phyloP scores from a whole-genome alignment of 2,329 filamentous ascomycete species.

The Microdochium nivale region DNA sequence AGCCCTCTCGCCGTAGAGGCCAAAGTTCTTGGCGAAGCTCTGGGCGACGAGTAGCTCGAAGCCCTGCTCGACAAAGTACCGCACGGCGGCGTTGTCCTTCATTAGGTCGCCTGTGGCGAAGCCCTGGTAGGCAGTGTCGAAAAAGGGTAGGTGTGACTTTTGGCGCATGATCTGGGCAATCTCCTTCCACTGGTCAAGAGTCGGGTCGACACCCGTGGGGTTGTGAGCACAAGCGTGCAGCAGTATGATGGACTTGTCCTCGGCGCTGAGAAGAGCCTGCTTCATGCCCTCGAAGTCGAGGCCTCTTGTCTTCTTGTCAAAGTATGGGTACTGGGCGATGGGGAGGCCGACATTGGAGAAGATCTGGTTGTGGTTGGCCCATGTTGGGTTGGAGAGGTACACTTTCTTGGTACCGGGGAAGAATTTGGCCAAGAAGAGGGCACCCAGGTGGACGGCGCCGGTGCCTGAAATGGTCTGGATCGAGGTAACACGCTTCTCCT shows the following conservation, averaged over 20 bases:
- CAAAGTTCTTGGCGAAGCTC: constrained; percentile 97
- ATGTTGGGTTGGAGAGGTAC: constrained; percentile 92
- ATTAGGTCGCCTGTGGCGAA: constrained; percentile 88
- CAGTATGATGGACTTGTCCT: constrained; percentile 75
- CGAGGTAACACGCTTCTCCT: constrained; percentile 72
- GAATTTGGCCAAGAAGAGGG: constrained; percentile 89
- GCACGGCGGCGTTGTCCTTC: constrained; percentile 83
- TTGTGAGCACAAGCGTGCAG: constrained; percentile 97
- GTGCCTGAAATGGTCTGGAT: constrained; percentile 97
- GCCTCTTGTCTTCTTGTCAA: constrained; percentile 77
- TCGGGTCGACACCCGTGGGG: constrained; percentile 93
- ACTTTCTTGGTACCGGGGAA: constrained; percentile 67
- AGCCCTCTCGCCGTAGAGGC: constrained; percentile 91
- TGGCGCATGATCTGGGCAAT: constrained; percentile 68
- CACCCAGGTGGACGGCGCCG: constrained; percentile 87
- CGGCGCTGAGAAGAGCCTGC: constrained; percentile 57
- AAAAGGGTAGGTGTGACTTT: constrained; percentile 92
- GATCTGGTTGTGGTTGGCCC: constrained; percentile 99
- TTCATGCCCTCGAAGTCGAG: constrained; percentile 91
- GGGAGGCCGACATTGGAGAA: constrained; percentile 81
- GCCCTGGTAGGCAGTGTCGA: constrained; percentile 95
- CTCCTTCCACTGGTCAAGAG: constrained; percentile 87
- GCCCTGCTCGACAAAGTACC: constrained; percentile 87
- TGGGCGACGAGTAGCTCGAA: constrained; percentile 85
- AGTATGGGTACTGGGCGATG: constrained; percentile 86